A percentile compares a stretch with the other conserved stretches of the same genome.
These are phyloP conservation scores for Globisporangium orthogonon DNA, from an alignment of 352 stramenopile genomes.

Conservation along the genomic window DNA sequence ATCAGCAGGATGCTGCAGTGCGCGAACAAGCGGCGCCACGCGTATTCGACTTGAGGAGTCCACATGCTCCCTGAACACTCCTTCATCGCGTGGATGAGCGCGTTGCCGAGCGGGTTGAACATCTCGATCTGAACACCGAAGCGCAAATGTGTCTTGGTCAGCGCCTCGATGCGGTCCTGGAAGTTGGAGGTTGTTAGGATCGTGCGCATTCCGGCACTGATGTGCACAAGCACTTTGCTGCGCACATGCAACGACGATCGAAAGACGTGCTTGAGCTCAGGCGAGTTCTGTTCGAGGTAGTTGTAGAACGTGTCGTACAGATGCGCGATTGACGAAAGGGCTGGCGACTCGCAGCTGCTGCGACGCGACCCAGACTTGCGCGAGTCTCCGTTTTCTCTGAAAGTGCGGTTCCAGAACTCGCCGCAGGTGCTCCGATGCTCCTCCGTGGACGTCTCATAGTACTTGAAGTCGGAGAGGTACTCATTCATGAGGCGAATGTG, in stretches of 20 bases:
- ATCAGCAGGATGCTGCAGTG: slow-evolving; percentile 35
- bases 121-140: slow-evolving; percentile 81
- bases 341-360: slow-evolving; percentile 14
- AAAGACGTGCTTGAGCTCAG: slow-evolving; percentile 42
- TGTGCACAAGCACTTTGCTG: slow-evolving; percentile 88
- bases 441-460: slow-evolving; percentile 26
- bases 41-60: slow-evolving; percentile 32
- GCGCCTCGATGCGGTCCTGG: slow-evolving; percentile 52
- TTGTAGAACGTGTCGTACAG: slow-evolving; percentile 45
- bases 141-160: slow-evolving; percentile 74
- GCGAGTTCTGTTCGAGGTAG: slow-evolving; percentile 38
- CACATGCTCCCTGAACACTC: slow-evolving; percentile 27
- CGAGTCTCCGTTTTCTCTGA: slow-evolving; percentile 17
- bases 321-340: slow-evolving; percentile 13
- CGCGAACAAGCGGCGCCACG: slow-evolving; percentile 30
- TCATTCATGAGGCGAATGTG: slow-evolving; percentile 26
- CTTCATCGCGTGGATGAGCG: slow-evolving; percentile 77
- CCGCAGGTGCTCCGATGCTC: slow-evolving; percentile 24
- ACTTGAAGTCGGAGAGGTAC: slow-evolving; percentile 31
- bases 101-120: slow-evolving; percentile 87
- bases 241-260: slow-evolving; percentile 44
- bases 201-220: slow-evolving; percentile 51
- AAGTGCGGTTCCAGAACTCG: slow-evolving; percentile 27
- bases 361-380: slow-evolving; percentile 7
- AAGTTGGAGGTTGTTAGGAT: slow-evolving; percentile 44